A percentile compares a stretch with the other conserved stretches of the same genome.
Evolutionary conservation across 306 rosid species (phyloP).

Genomic region (Dalbergia cultrata): DNA sequence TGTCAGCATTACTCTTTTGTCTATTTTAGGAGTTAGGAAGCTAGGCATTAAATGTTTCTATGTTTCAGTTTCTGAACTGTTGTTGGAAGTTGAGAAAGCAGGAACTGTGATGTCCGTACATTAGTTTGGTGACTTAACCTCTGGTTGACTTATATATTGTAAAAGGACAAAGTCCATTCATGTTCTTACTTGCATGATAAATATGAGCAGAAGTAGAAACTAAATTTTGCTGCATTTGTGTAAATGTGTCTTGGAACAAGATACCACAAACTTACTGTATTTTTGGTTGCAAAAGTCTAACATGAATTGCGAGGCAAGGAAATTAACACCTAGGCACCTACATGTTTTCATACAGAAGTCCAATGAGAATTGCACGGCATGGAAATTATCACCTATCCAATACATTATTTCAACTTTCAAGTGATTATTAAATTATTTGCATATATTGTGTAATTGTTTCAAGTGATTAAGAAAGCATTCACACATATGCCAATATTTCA

Average conservation of each 20-base stretch:
- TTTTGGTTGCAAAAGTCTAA: not conserved
- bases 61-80: conserved; percentile 19
- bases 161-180: not conserved
- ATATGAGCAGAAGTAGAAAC: not conserved
- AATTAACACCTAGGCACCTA: not conserved
- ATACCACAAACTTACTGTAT: not conserved
- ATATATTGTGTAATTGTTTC: too few species aligned
- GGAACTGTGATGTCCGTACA: not conserved
- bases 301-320: not conserved
- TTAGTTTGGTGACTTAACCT: not conserved
- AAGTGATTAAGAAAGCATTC: not conserved
- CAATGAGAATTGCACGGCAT: not conserved
- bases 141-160: not conserved
- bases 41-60: conserved; percentile 3
- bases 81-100: conserved; percentile 25
- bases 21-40: conserved; percentile 15
- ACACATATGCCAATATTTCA: not conserved
- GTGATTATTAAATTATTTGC: not conserved
- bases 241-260: not conserved
- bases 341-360: not conserved
- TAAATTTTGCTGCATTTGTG: not conserved
- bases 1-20: conserved; percentile 6
- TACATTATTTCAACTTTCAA: not conserved
- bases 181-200: not conserved
- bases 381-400: not conserved